A percentile compares a stretch with the other conserved stretches of the same genome.
Evolutionary conservation across 2,329 filamentous ascomycete species (phyloP).

Genomic region (Tolypocladium ophioglossoides): DNA sequence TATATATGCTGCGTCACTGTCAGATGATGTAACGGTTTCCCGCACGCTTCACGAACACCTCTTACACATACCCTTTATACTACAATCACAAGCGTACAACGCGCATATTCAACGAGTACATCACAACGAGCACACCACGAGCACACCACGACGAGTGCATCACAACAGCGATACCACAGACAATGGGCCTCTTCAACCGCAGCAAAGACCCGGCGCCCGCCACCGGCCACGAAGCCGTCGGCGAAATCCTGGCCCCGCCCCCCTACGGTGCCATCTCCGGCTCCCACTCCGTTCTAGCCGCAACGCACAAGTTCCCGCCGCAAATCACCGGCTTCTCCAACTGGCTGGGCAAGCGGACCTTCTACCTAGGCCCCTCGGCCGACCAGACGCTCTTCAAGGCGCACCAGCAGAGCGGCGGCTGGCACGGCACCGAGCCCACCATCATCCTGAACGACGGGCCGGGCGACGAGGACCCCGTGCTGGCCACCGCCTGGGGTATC

Average conservation of each 20-base stretch:
- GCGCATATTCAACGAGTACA: too few relatives aligned
- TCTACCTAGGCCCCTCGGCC: neutral
- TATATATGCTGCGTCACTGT: too few relatives aligned
- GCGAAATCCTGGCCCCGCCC: neutral
- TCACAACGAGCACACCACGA: too few relatives aligned
- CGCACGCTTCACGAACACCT: too few relatives aligned
- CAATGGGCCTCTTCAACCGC: neutral
- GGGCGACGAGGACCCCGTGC: neutral
- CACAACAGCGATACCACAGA: neutral
- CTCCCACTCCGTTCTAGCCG: neutral
- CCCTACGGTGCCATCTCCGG: neutral
- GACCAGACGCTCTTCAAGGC: neutral
- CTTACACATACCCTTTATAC: too few relatives aligned
- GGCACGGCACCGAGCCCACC: neutral
- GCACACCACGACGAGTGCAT: too few relatives aligned
- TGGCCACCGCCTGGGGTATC: neutral
- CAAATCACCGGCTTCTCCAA: neutral
- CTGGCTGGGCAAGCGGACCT: neutral
- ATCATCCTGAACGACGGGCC: neutral
- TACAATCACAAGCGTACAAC: too few relatives aligned
- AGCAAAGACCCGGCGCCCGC: neutral
- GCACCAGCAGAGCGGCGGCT: neutral
- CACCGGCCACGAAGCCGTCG: neutral
- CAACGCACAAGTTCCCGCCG: neutral
- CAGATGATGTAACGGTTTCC: too few relatives aligned